Base-by-base conservation (phyloP, 192 early-diverging fungal species). In the Spizellomyces punctatus region DNA sequence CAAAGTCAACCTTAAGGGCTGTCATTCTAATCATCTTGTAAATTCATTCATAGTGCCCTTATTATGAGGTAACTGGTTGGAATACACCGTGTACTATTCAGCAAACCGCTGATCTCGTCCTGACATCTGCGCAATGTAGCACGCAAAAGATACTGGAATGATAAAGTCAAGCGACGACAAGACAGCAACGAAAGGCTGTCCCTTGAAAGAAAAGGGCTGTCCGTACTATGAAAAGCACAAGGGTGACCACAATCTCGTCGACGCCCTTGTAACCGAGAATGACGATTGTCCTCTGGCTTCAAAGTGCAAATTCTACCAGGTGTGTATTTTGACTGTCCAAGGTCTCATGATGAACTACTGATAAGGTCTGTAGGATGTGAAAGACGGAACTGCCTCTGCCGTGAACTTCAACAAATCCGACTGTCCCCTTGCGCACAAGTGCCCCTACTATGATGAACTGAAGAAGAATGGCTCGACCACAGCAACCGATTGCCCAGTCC, bases 391-490 rank as follows among this genome's bases (percentile, higher is more conserved):
- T 50, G 62, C 63, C 9, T 27, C 17, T 52, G 49, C 52, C 5
- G 75, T 76, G 8, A 75, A 80, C 46, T 74, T 73, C 17, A 42
- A 10, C 36, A 58, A 66, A 16, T 56, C 49, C 22, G 54, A 76
- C n/a, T 80, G 78, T 63, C 78, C 78, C 10, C 56, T 80, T 47
- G 75, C 71, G 6, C 67, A 68, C 16, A 80, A 80, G 57, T 80
- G 78, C 63, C 78, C 78, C 8, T 80, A 80, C 63, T 80, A 80
- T 67, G 65, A 67, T 7, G 78, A 80, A 46, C 42, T 74, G 42
- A 80, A 76, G 58, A 63, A 56, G 45, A 56, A 69, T 21, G 65
- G 62, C 19, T 16, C 60, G 2, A 49, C 36, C 5, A 61, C 44
- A 10, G 62, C 63, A 6, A 8, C 19, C 50, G 74, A 76, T 58